Evolutionary conservation across 2,329 filamentous ascomycete species (phyloP).

Genomic region (Colletotrichum zoysiae): DNA sequence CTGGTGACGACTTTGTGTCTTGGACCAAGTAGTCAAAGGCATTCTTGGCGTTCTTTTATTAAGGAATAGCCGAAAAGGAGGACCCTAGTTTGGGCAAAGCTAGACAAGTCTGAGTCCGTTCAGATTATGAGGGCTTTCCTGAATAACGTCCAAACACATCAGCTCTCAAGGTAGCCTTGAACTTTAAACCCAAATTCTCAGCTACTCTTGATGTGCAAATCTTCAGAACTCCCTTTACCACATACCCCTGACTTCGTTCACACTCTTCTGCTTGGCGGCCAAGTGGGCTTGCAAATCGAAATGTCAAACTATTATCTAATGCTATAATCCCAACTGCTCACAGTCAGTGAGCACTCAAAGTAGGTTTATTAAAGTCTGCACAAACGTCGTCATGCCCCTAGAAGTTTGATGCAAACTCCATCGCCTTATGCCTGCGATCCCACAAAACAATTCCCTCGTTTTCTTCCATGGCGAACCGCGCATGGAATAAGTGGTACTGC

Average conservation of each 20-base stretch:
- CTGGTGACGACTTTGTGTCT: background rate
- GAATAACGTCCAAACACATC: background rate
- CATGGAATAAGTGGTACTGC: conserved; percentile 53
- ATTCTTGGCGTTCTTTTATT: background rate
- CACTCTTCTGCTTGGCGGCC: conserved; percentile 45
- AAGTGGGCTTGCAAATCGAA: conserved; percentile 59
- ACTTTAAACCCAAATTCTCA: too few relatives aligned
- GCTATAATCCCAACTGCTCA: conserved; percentile 58
- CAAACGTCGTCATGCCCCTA: conserved; percentile 60
- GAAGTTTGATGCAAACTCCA: conserved; percentile 53
- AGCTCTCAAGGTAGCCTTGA: background rate
- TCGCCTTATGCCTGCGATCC: conserved; percentile 51
- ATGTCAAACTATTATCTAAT: conserved; percentile 60
- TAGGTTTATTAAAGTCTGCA: conserved; percentile 36
- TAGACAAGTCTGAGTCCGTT: background rate
- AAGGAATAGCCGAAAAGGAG: too few relatives aligned
- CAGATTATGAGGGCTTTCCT: background rate
- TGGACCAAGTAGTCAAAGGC: background rate
- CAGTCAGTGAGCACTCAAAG: background rate
- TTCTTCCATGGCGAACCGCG: conserved; percentile 28
- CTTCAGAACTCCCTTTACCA: background rate
- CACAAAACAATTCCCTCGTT: conserved; percentile 46
- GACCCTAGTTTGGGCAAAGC: background rate
- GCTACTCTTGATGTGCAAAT: too few relatives aligned
- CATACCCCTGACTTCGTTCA: background rate